A percentile compares a stretch with the other conserved stretches of the same genome.
Evolutionary conservation across 371 early-diverging fungal genomes (phyloP).

Genomic region (Coemansia sp.): DNA sequence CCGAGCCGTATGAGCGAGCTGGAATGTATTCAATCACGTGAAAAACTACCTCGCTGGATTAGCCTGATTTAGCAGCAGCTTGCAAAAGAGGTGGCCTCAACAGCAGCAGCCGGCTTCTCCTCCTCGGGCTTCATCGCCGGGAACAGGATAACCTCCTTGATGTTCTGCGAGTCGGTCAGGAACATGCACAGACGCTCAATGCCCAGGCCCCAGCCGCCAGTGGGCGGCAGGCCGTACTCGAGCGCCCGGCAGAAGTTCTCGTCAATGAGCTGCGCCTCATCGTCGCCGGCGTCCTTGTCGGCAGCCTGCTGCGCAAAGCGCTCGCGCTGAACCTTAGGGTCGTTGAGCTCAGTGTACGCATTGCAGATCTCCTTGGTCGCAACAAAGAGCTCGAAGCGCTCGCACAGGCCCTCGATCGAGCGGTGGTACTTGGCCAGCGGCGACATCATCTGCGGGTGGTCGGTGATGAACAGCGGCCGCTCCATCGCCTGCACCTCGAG

Average conservation of each 20-base stretch:
- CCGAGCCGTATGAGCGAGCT: slow-evolving; percentile 13
- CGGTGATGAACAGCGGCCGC: slow-evolving; percentile 96
- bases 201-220: slow-evolving; percentile 98
- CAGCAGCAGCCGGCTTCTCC: slow-evolving; percentile 10
- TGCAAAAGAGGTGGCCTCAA: not conserved
- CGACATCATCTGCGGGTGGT: slow-evolving; percentile 99
- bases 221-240: slow-evolving; percentile 99
- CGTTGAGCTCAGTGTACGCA: slow-evolving; percentile 99
- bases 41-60: not conserved
- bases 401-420: slow-evolving; percentile 88
- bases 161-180: slow-evolving; percentile 98
- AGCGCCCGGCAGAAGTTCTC: slow-evolving; percentile 98
- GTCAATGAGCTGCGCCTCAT: slow-evolving; percentile 99
- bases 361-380: slow-evolving; percentile 99
- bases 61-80: not conserved
- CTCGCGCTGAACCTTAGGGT: slow-evolving; percentile 96
- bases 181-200: slow-evolving; percentile 99
- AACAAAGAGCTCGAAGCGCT: slow-evolving; percentile 99
- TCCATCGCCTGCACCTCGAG: slow-evolving; percentile 92
- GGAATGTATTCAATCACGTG: not conserved
- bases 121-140: slow-evolving; percentile 88
- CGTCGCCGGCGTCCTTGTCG: slow-evolving; percentile 99
- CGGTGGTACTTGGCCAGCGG: slow-evolving; percentile 99
- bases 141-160: slow-evolving; percentile 98
- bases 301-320: slow-evolving; percentile 97